Evolutionary conservation across 2,329 filamentous ascomycete species (phyloP), one percentile per base, ranked within the genome.

Genomic region (Fusarium sacchari): DNA sequence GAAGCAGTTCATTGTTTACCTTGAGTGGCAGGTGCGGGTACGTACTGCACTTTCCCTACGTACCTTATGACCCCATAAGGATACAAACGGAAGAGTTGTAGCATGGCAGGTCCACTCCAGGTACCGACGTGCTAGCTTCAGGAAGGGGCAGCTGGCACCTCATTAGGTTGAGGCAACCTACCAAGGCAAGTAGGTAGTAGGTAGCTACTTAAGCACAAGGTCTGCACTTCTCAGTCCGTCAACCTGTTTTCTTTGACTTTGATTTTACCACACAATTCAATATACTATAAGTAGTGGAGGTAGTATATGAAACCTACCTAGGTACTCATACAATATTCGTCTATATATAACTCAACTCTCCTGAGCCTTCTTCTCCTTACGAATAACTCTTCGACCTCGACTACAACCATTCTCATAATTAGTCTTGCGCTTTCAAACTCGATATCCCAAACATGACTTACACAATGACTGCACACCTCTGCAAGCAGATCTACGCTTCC

Each of bases 391-490:
- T 58, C 14, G 44, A 44, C 39, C 22, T 56, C 42, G 55, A 67
- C 62, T 39, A 37, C 49, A 57, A 37, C 39, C 39, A 37, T 34
- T 28, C 44, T 62, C 36, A 53, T 24, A 53, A 60, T 40, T 50
- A 46, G 30, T 37, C 59, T 58, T 61, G n/a, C 28, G 24, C 53
- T 39, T 52, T 46, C 36, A 49, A 22, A 64, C 49, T 56, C 42
- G 10, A 18, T 36, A 59, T 64, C 46, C 44, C 56, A 71, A 82
- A 72, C 44, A 90, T 90, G 88, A 89, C 88, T 42, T 88, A 90
- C 82, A 89, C 88, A 72, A 89, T 90, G 85, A 89, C 88, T 22
- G 87, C 88, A 75, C 88, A 90, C 76, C 82, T 90, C 80, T 88
- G 87, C 86, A 89, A 88, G 81, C 84, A 89, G 76, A 87, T 90